These are phyloP conservation scores for Hymenoscyphus albidus DNA, from an alignment of 2,329 filamentous ascomycete species.

Conservation along the genomic window DNA sequence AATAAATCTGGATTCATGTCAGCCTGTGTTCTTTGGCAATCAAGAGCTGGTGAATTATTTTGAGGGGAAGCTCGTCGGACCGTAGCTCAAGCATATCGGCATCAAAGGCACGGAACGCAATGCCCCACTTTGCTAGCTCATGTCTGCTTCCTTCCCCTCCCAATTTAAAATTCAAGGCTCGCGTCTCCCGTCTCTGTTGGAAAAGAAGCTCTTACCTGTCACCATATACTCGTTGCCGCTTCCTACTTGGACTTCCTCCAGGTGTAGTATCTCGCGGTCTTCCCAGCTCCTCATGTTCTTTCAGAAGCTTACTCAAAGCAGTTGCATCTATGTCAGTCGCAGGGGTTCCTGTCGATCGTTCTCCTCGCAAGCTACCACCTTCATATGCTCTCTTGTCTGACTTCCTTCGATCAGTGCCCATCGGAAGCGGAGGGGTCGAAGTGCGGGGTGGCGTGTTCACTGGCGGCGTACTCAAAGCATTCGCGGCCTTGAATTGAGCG, in stretches of 20 bases:
- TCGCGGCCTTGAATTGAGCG: conserved; percentile 25
- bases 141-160: neutral
- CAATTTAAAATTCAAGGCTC: neutral
- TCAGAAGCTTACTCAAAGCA: conserved; percentile 53
- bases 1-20: conserved; percentile 68
- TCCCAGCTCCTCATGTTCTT: conserved; percentile 58
- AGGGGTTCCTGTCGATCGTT: conserved; percentile 20
- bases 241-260: conserved; percentile 62
- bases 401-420: conserved; percentile 29
- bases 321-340: conserved; percentile 45
- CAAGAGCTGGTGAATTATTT: neutral
- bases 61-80: neutral
- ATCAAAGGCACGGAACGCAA: neutral
- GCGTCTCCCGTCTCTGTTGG: neutral
- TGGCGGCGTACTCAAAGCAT: conserved; percentile 30
- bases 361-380: conserved; percentile 21
- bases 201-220: conserved; percentile 40
- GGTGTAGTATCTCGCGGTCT: conserved; percentile 58
- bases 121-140: neutral
- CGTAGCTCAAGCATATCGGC: neutral
- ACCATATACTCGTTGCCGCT: conserved; percentile 64
- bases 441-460: conserved; percentile 33
- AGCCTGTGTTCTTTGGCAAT: conserved; percentile 16
- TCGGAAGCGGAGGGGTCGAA: conserved; percentile 32
- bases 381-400: conserved; percentile 30